Evolutionary conservation across 1,284 basidiomycete species (phyloP).

Genomic region (Xerocomus nothofagi): DNA sequence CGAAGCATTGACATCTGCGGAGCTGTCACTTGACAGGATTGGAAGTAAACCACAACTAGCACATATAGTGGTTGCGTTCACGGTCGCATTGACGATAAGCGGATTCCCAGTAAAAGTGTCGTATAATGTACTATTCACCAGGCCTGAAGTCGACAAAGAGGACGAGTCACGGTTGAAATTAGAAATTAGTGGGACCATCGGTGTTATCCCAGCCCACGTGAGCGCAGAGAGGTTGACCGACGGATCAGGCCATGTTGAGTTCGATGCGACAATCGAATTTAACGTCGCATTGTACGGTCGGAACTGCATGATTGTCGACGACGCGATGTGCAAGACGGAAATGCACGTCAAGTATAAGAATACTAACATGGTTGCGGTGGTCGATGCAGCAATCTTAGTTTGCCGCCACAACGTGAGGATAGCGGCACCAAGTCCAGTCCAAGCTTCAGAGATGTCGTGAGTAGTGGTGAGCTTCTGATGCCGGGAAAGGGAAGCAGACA

Average conservation of each 20-base stretch:
- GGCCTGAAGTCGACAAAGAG: background rate
- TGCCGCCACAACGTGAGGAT: conserved; percentile 3
- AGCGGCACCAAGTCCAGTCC: conserved; percentile 7
- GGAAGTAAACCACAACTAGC: background rate
- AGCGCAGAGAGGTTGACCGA: background rate
- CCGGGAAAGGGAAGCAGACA: background rate
- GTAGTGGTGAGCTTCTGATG: conserved; percentile 1
- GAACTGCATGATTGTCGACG: conserved; percentile 4
- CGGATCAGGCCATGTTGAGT: conserved; percentile 1
- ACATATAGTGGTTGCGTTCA: background rate
- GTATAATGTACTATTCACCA: background rate
- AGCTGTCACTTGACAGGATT: background rate
- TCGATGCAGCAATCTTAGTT: background rate
- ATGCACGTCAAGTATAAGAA: conserved; percentile 3
- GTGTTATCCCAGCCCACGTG: background rate
- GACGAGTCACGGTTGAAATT: background rate
- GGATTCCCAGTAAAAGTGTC: background rate
- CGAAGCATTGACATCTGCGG: background rate
- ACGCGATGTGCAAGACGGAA: conserved; percentile 1
- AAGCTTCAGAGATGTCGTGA: conserved; percentile 7
- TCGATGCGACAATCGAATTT: background rate
- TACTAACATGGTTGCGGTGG: background rate
- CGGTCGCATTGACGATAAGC: background rate
- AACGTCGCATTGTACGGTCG: background rate
- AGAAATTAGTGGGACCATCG: background rate